Evolutionary conservation across 176 grass and related monocot genomes (phyloP), one percentile per base, ranked within the genome.

Genomic region (Dactylis glomerata): DNA sequence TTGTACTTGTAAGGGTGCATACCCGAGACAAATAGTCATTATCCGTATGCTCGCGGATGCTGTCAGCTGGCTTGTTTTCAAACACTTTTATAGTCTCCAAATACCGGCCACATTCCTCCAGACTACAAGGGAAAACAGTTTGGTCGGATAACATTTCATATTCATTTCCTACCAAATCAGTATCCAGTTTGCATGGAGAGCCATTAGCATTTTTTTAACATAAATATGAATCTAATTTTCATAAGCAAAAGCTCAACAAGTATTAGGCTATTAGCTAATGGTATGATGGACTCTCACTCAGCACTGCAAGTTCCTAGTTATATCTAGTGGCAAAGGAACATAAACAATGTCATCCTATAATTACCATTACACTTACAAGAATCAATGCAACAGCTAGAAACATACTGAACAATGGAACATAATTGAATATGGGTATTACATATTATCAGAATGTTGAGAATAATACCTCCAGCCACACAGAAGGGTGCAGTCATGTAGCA

Each of bases 51-150:
- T 96, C 96, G 1, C 88, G 81, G 58, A 99, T 96, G 42, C 54
- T 92, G 27, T 96, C 96, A 83, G 96, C 93, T 71, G 96, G 73
- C 72, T 99, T 99, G 50, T 99, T 99, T 89, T 99, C 96, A 28
- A 96, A 99, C 3, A 94, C 91, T 98, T 98, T 99, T 23, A 99
- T 92, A n/a, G 96, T 96, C 84, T 99, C 96, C 89, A 99, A 91
- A 80, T 96, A 99, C 46, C 91, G 83, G 75, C 88, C 96, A 66
- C 96, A 99, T 81, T 99, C 96, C 86, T 99, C 96, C 78, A 92
- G 77, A 86, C 96, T 99, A 89, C 68, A 91, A 68, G 62, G 84
- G 42, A 82, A 30, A 76, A 66, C 40, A 81, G 14, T 78, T 73
- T 62, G 59, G 83, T 82, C 5, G 46, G 42, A 81, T n/a, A 85